Evolutionary conservation across 2,329 filamentous ascomycete species (phyloP), one percentile per base, ranked within the genome.

Genomic region (Xylariales sp.): DNA sequence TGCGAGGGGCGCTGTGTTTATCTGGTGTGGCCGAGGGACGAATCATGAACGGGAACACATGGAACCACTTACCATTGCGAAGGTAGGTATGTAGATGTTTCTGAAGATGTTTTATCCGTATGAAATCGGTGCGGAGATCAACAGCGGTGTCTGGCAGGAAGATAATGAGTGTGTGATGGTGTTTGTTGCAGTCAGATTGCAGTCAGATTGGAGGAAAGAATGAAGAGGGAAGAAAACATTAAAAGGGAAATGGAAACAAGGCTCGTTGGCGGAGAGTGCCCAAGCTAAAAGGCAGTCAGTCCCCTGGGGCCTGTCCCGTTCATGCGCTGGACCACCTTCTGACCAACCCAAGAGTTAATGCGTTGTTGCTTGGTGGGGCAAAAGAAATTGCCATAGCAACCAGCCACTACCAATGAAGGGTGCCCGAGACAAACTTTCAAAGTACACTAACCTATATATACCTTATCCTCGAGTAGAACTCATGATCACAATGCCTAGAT

Each of bases 371-470:
- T 57, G 52, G 73, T 75, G 68, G 71, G 68, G 64, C 66, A 50
- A 30, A 5, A 28, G 23, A 63, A 64, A 77, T 77, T 75, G 75
- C 72, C 75, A 73, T 74, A 73, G 75, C 75, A 77, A 77, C 75
- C 75, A 57, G 56, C 34, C 52, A 49, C 55, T 61, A 54, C 49
- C 54, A 59, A 62, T 61, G 36, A 56, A 39, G 18, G 18, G 18
- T 39, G 36, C 16, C n/a, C 9, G 9, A 12, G 36, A 28, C 16
- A 48, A 48, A 8, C 3, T 23, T 49, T 23, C 28, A 49, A 8
- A 10, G 23, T 5, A 28, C 14, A 23, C 23, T 23, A 23, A 23
- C 23, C 23, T 23, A 23, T 23, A 23, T 23, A 2, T 23, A 23
- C 23, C 23, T 18, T 23, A 9, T 23, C 30, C 23, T 28, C 12